Percentiles rank a stretch among this genome's conserved stretches.
phyloP scores from a whole-genome alignment of 257 asterid genomes.

The Perilla frutescens region DNA sequence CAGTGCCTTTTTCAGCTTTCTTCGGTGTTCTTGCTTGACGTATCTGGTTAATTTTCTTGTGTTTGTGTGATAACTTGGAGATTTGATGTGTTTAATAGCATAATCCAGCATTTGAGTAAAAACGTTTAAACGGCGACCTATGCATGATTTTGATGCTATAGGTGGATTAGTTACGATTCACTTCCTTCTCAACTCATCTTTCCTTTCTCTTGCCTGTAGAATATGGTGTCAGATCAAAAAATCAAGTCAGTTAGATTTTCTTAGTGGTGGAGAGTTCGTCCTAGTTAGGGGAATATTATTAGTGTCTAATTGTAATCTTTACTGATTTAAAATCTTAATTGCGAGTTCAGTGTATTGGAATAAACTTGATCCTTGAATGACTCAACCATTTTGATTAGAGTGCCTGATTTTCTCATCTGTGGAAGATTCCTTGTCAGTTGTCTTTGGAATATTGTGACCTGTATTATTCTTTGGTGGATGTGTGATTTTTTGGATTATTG shows the following conservation, averaged over 20 bases:
- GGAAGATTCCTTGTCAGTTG: slow-evolving; percentile 38
- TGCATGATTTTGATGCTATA: slow-evolving; percentile 17
- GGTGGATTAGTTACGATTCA: neutral
- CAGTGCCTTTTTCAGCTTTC: neutral
- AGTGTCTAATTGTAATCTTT: slow-evolving; percentile 16
- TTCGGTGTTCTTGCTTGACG: neutral
- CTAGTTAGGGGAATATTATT: slow-evolving; percentile 2
- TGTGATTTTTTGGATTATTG: slow-evolving; percentile 27
- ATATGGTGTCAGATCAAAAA: slow-evolving; percentile 14
- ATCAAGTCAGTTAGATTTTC: slow-evolving; percentile 5
- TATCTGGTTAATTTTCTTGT: slow-evolving; percentile 6
- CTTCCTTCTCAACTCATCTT: neutral
- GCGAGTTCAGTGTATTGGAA: slow-evolving; percentile 23
- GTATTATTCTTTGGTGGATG: slow-evolving; percentile 37
- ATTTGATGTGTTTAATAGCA: slow-evolving; percentile 6
- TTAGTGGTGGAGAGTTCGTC: slow-evolving; percentile 4
- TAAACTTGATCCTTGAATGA: slow-evolving; percentile 22
- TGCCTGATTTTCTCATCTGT: slow-evolving; percentile 26
- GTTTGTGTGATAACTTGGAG: slow-evolving; percentile 13
- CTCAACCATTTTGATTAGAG: slow-evolving; percentile 23
- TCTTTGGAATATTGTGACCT: slow-evolving; percentile 40
- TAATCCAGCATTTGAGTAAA: neutral
- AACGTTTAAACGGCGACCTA: neutral
- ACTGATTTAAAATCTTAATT: slow-evolving; percentile 22
- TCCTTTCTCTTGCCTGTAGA: neutral